Evolutionary conservation across 148 eudicot genomes (phyloP), one percentile per base, ranked within the genome.

Genomic region (Camellia lanceoleosa): DNA sequence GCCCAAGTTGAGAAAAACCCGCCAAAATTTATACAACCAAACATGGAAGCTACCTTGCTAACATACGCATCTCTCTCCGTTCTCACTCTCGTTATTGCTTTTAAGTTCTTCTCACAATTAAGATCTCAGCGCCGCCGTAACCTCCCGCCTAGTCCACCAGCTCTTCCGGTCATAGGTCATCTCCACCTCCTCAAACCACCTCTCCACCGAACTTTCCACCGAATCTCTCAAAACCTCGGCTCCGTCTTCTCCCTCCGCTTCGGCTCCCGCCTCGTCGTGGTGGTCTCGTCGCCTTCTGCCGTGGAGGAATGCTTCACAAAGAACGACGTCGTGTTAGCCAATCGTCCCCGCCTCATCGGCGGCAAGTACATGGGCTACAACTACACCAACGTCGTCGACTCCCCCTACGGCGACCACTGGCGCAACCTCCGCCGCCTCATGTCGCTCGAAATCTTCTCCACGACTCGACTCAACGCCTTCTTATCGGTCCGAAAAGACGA

Each of bases 391-490:
- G 62, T 59, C 14, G 19, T 69, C 3, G 81, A 44, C 1, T 4
- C 87, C 87, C 1, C 82, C 1, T 87, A 81, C 38, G 38, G 38
- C 38, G 38, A 30, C 38, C 38, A 30, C 38, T 30, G 38, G 38
- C 38, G 38, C 38, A 30, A 30, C 38, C 38, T 30, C 38, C 38
- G 38, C 38, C 38, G 38, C 38, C 38, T 30, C 38, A 30, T 47
- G 87, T 82, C 19, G 76, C 56, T 79, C 1, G 84, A 79, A 51
- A 15, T 82, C 6, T 80, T 82, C 23, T 82, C 87, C 11, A 49
- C 82, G 3, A 18, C 18, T 10, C 70, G 80, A 0, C 78, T 85
- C 7, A 82, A 44, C 30, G 55, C 65, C 74, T 75, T 82, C 58
- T 60, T 46, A 12, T 73, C 69, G 12, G 66, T 85, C 47, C 64